Percentiles rank a stretch among this genome's conserved stretches.
Evolutionary conservation across 2,329 filamentous ascomycete genomes (phyloP).

Genomic region (Ceratocystis huliohia): DNA sequence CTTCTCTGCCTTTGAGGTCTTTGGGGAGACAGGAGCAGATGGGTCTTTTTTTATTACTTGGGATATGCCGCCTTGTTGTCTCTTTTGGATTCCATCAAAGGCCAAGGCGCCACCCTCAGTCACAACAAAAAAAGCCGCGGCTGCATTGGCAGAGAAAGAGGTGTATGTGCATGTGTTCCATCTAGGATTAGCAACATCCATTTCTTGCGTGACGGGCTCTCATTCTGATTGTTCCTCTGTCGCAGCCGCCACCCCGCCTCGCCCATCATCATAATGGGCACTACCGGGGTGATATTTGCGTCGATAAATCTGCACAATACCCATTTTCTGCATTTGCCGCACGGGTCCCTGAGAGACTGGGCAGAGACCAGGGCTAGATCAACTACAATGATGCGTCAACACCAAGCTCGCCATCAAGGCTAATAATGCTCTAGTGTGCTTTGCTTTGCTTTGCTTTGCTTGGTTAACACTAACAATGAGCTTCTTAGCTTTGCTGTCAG

Average conservation of each 20-base stretch:
- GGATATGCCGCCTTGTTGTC: no score
- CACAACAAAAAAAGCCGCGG: background rate
- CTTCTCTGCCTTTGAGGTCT: background rate
- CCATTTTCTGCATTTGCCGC: background rate
- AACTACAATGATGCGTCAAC: no score
- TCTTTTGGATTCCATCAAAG: no score
- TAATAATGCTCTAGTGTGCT: no score
- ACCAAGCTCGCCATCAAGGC: no score
- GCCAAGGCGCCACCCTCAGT: no score
- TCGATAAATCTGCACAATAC: background rate
- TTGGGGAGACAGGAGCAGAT: no score
- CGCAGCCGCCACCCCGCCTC: background rate
- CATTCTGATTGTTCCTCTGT: background rate
- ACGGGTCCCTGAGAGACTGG: background rate
- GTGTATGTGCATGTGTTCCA: background rate
- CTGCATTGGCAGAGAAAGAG: background rate
- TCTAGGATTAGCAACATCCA: background rate
- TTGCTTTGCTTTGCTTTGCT: no score
- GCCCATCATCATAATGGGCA: background rate
- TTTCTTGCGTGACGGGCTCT: background rate
- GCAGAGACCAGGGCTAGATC: background rate
- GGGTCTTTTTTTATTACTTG: no score
- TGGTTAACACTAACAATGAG: no score
- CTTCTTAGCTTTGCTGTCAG: background rate
- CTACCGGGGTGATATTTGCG: background rate